A percentile compares a stretch with the other conserved stretches of the same genome.
Conservation (phyloP, 2,329 filamentous ascomycete genomes). For the Drechslerella coelobrocha region DNA sequence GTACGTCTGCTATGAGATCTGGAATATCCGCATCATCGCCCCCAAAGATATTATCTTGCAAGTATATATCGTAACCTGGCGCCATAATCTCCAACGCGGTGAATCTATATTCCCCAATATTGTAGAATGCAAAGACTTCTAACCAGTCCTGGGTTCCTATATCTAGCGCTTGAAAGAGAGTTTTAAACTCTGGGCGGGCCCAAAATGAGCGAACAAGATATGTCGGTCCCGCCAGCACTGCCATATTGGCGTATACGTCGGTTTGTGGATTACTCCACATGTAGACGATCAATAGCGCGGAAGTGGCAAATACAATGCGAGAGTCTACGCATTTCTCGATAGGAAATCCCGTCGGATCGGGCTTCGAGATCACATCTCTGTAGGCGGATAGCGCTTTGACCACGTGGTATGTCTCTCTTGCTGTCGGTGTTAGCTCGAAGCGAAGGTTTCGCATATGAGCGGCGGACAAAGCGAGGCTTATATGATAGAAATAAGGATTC, state of each 20-base stretch:
- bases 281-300: neutral
- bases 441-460: neutral
- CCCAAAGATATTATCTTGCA: neutral
- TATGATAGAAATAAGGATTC: slow-evolving; percentile 11
- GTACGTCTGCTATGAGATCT: neutral
- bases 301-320: slow-evolving; percentile 2
- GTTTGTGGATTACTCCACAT: slow-evolving; percentile 4
- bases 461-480: slow-evolving; percentile 1
- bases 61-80: slow-evolving; percentile 2
- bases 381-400: neutral
- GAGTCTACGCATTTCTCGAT: neutral
- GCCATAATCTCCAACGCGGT: neutral
- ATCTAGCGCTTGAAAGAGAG: neutral
- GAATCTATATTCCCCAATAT: neutral
- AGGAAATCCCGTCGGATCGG: slow-evolving; percentile 7
- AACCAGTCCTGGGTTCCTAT: neutral
- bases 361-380: slow-evolving; percentile 2
- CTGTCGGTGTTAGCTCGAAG: neutral
- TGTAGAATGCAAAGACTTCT: neutral
- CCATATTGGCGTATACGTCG: slow-evolving; percentile 7
- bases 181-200: neutral
- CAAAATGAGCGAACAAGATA: neutral
- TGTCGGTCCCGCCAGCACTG: neutral
- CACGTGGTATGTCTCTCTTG: neutral
- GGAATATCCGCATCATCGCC: too few relatives aligned